Conservation (phyloP, 331 rosid genomes). For the Rosa hybrid region DNA sequence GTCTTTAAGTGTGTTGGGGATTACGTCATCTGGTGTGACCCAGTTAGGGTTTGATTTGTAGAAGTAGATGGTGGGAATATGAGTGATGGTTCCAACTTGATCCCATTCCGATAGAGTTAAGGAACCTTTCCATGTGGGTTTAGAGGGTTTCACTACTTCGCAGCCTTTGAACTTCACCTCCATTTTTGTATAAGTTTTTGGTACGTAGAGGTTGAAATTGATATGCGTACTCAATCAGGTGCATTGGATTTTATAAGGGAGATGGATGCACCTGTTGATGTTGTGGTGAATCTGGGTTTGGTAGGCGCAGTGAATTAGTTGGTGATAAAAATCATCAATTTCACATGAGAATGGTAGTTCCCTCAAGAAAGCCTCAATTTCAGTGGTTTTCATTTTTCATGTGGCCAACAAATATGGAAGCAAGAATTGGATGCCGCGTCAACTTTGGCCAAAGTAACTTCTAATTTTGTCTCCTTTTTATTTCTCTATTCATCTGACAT, state of each 20-base stretch:
- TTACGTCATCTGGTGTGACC: not conserved
- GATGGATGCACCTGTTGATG: not conserved
- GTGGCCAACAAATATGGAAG: not conserved
- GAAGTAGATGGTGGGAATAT: slow-evolving; percentile 53
- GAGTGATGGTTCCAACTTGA: slow-evolving; percentile 50
- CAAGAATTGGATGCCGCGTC: not conserved
- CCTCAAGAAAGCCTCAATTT: not conserved
- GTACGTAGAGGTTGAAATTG: not conserved
- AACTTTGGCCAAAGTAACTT: not conserved
- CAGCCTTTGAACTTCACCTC: slow-evolving; percentile 35
- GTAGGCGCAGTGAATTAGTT: not conserved
- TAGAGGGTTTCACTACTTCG: slow-evolving; percentile 38
- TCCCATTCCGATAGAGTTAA: slow-evolving; percentile 60
- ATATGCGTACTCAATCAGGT: not conserved
- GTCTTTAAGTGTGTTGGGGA: slow-evolving; percentile 39
- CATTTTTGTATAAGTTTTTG: slow-evolving; percentile 20
- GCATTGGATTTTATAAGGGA: not conserved
- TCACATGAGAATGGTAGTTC: not conserved
- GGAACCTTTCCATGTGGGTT: slow-evolving; percentile 48
- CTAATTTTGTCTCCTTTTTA: not conserved
- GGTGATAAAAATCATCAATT: not conserved
- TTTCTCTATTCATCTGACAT: not conserved
- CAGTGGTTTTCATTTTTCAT: not conserved
- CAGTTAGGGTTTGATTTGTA: slow-evolving; percentile 31
- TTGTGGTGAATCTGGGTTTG: not conserved